These are phyloP conservation scores for Paracamarosporium sp. DNA, from an alignment of 2,329 filamentous ascomycete species.

Conservation along the genomic window DNA sequence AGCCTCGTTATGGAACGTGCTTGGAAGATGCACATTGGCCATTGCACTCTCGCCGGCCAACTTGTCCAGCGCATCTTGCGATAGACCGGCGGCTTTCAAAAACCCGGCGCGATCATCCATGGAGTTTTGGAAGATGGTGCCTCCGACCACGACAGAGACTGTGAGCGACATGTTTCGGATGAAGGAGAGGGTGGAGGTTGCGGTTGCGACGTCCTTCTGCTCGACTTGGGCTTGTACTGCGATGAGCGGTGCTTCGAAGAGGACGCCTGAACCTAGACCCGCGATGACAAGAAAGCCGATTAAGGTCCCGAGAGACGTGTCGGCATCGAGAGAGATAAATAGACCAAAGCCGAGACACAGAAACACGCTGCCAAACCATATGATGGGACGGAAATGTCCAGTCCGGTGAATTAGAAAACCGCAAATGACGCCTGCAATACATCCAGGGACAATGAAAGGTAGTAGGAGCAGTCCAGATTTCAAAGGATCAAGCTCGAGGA, in stretches of 20 bases:
- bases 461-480: conserved; percentile 68
- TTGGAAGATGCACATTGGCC: conserved; percentile 65
- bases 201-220: conserved; percentile 58
- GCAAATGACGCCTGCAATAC: conserved; percentile 52
- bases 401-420: conserved; percentile 57
- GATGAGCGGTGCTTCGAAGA: conserved; percentile 63
- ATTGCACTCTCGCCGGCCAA: conserved; percentile 66
- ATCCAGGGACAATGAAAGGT: conserved; percentile 60
- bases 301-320: conserved; percentile 41
- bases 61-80: conserved; percentile 53
- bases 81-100: conserved; percentile 58
- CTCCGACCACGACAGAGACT: conserved; percentile 58
- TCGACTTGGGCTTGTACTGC: conserved; percentile 62
- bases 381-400: conserved; percentile 49
- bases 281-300: conserved; percentile 58
- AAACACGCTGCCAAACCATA: conserved; percentile 42
- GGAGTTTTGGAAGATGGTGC: conserved; percentile 61
- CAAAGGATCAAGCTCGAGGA: conserved; percentile 66
- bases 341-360: conserved; percentile 44
- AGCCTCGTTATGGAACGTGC: conserved; percentile 52
- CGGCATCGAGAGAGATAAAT: conserved; percentile 39
- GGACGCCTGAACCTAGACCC: conserved; percentile 58
- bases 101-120: conserved; percentile 63
- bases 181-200: conserved; percentile 61
- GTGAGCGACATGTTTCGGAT: conserved; percentile 53